These are phyloP conservation scores for Solanum dulcamara DNA, from an alignment of 257 asterid genomes.

Conservation along the genomic window DNA sequence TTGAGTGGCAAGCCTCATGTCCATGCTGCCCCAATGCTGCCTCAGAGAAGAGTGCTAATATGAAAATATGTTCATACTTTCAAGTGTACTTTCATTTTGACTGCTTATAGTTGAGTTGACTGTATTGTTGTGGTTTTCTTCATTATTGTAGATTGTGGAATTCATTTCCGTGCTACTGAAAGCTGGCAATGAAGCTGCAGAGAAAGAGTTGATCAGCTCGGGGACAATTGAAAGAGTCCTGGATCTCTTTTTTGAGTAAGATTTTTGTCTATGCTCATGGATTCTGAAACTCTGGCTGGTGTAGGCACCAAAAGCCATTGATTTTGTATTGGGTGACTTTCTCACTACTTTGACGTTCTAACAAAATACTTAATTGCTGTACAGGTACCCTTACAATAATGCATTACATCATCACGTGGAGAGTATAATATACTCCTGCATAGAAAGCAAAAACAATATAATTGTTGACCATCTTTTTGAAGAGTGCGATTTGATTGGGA, in stretches of 20 bases:
- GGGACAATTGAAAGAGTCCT: constrained; percentile 66
- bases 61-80: neutral
- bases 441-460: constrained; percentile 61
- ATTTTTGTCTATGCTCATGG: constrained; percentile 1
- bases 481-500: constrained; percentile 59
- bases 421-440: constrained; percentile 72
- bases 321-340: neutral
- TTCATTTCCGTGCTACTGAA: constrained; percentile 74
- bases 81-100: neutral
- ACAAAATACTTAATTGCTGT: neutral
- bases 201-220: constrained; percentile 65
- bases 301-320: neutral
- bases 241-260: constrained; percentile 92
- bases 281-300: neutral
- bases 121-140: neutral
- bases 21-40: no score
- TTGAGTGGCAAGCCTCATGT: no score
- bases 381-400: constrained; percentile 87
- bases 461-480: constrained; percentile 59
- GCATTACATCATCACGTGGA: constrained; percentile 95
- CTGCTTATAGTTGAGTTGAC: neutral
- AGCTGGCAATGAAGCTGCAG: constrained; percentile 76
- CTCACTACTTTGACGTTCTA: neutral
- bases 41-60: neutral
- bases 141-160: constrained; percentile 61